Evolutionary conservation across 495 filamentous ascomycete species (phyloP).

Genomic region (Penicillium diatomitis): DNA sequence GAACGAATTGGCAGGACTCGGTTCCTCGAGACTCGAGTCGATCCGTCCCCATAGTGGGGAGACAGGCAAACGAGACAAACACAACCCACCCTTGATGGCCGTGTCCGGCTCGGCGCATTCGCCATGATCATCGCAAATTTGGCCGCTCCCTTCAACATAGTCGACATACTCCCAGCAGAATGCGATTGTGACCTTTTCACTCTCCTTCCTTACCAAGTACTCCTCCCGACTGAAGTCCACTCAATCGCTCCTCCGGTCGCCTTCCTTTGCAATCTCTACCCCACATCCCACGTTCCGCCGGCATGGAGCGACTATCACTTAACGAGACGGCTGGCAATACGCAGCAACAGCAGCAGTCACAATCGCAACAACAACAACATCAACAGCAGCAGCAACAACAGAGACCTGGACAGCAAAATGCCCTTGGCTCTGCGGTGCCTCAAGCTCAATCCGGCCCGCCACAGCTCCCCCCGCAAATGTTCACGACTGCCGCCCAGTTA

Average conservation of each 20-base stretch:
- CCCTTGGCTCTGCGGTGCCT: slow-evolving; percentile 15
- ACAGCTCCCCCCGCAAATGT: slow-evolving; percentile 71
- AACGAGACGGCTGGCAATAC: slow-evolving; percentile 27
- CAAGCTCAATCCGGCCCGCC: slow-evolving; percentile 31
- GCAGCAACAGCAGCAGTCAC: slow-evolving; percentile 19
- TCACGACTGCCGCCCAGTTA: slow-evolving; percentile 92
- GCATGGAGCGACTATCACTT: slow-evolving; percentile 36
- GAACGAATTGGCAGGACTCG: no score
- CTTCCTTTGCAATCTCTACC: slow-evolving; percentile 5
- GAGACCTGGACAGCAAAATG: slow-evolving; percentile 19
- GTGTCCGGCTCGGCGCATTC: slow-evolving; percentile 3
- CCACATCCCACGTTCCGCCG: slow-evolving; percentile 4
- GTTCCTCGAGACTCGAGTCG: no score
- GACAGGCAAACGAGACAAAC: slow-evolving; percentile 15
- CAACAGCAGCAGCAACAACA: slow-evolving; percentile 18
- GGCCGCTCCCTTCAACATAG: not conserved
- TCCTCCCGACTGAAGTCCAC: not conserved
- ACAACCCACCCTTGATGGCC: slow-evolving; percentile 13
- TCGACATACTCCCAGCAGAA: slow-evolving; percentile 4
- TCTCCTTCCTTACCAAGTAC: not conserved
- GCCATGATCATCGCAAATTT: not conserved
- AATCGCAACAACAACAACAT: slow-evolving; percentile 14
- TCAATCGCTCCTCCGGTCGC: not conserved
- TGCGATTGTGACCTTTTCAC: not conserved
- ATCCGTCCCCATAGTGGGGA: not conserved